Conservation (phyloP, 129 eudicot species). For the Pseudognaphalium luteoalbum region DNA sequence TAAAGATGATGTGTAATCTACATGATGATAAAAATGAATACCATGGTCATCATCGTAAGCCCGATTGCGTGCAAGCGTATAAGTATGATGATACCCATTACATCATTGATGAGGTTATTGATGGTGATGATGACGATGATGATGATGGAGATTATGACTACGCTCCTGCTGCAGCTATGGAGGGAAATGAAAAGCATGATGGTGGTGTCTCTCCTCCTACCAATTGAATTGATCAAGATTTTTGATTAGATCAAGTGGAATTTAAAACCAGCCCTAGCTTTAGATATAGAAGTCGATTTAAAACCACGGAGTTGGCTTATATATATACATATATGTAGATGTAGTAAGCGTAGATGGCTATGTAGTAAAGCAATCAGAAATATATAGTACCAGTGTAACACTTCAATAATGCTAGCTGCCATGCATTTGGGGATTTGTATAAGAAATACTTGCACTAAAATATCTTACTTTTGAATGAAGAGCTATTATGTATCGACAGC, state of each 20-base stretch:
- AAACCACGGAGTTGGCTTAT: constrained; percentile 10
- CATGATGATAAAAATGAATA: constrained; percentile 17
- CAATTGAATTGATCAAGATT: not conserved
- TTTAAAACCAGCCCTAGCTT: constrained; percentile 9
- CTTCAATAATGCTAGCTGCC: constrained; percentile 1
- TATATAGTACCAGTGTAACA: not conserved
- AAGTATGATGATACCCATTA: constrained; percentile 18
- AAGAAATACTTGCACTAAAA: not conserved
- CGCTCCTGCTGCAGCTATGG: constrained; percentile 54
- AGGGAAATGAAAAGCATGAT: constrained; percentile 17
- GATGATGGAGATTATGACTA: constrained; percentile 44
- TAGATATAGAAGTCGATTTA: constrained; percentile 16
- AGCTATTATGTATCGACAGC: not conserved
- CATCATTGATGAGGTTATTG: constrained; percentile 27
- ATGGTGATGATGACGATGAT: constrained; percentile 35
- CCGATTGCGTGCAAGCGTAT: constrained; percentile 14
- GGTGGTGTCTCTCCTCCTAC: constrained; percentile 11
- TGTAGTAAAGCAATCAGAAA: constrained; percentile 13
- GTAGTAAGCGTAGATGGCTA: not conserved
- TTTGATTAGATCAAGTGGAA: constrained; percentile 20
- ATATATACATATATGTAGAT: constrained; percentile 11
- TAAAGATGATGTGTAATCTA: constrained; percentile 19
- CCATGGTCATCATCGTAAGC: constrained; percentile 20
- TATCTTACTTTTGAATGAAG: constrained; percentile 7
- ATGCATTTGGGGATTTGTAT: not conserved